Evolutionary conservation across 345 rosid species (phyloP), one percentile per base, ranked within the genome.

Genomic region (Moringa oleifera): DNA sequence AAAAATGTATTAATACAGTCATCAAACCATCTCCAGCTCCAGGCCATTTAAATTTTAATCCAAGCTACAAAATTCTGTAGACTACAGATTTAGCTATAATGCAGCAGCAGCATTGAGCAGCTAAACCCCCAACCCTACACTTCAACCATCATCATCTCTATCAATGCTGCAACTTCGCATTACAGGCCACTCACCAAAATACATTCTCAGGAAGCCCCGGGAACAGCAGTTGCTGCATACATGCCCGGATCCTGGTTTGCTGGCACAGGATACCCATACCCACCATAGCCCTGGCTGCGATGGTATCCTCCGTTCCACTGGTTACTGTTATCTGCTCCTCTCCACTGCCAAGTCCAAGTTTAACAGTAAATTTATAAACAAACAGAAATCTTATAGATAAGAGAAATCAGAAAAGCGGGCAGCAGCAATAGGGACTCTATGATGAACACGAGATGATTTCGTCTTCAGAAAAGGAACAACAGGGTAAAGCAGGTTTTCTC

Each of bases 271-370:
- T 88, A 79, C 50, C 92, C 88, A 63, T 73, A 79, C 47, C 83
- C 84, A 51, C 80, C 75, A 54, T 83, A 86, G 52, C 81, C 84
- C 58, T 84, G 88, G 61, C 86, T 91, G 64, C 90, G 80, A 23
- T 79, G 68, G 71, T 89, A 78, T 65, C 73, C 82, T 31, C 95
- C 96, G 20, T 84, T 84, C 96, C 96, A 87, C 55, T 87, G 95
- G 72, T 67, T 83, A 50, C 77, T 59, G 22, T 73, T 69, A 70
- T 89, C 90, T 51, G 78, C 81, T 79, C n/a, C n/a, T n/a, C 96
- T 77, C 92, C 96, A 82, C 98, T 91, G 91, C 20, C 62, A 66
- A 65, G 58, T 21, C 63, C 22, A 51, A 51, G 20, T 4, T 55
- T 46, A 36, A 31, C 23, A 12, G 17, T 57, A 16, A 65, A 58